phyloP scores from a whole-genome alignment of 2,329 filamentous ascomycete species.

The Hortaea werneckii region DNA sequence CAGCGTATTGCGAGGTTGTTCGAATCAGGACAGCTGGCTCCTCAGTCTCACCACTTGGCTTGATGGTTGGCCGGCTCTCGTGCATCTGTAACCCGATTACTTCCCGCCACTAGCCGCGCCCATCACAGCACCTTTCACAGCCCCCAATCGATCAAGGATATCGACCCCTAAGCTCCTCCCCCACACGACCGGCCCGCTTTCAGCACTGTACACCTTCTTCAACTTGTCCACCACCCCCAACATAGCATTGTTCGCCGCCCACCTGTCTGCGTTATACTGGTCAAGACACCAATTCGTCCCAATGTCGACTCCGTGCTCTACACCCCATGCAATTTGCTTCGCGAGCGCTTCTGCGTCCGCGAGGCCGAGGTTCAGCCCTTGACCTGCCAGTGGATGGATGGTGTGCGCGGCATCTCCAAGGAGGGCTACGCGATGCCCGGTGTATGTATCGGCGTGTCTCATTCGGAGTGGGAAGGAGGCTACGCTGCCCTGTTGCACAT shows the following conservation, averaged over 20 bases:
- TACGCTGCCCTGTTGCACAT: slow-evolving; percentile 66
- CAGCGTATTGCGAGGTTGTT: too few relatives aligned
- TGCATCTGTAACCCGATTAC: too few relatives aligned
- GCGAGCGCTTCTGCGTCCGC: slow-evolving; percentile 76
- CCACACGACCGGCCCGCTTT: slow-evolving; percentile 68
- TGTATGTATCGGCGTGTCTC: slow-evolving; percentile 89
- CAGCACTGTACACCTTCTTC: slow-evolving; percentile 82
- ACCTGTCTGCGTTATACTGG: slow-evolving; percentile 69
- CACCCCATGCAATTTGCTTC: slow-evolving; percentile 62
- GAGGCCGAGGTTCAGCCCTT: slow-evolving; percentile 88
- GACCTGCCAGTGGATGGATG: slow-evolving; percentile 85
- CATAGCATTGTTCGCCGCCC: slow-evolving; percentile 67
- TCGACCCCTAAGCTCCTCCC: slow-evolving; percentile 66
- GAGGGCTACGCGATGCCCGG: slow-evolving; percentile 78
- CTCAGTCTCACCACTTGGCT: too few relatives aligned
- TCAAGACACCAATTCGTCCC: slow-evolving; percentile 71
- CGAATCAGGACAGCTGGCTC: too few relatives aligned
- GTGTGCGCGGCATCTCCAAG: slow-evolving; percentile 94
- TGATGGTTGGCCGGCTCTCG: too few relatives aligned
- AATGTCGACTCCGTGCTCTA: slow-evolving; percentile 77
- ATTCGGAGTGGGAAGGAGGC: slow-evolving; percentile 87
- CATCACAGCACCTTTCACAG: slow-evolving; percentile 82
- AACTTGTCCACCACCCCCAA: slow-evolving; percentile 78
- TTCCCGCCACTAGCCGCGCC: slow-evolving; percentile 37
- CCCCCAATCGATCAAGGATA: slow-evolving; percentile 62